Evolutionary conservation across 1,139 yeast species (phyloP).

Genomic region (Citeromyces hawaiiensis): DNA sequence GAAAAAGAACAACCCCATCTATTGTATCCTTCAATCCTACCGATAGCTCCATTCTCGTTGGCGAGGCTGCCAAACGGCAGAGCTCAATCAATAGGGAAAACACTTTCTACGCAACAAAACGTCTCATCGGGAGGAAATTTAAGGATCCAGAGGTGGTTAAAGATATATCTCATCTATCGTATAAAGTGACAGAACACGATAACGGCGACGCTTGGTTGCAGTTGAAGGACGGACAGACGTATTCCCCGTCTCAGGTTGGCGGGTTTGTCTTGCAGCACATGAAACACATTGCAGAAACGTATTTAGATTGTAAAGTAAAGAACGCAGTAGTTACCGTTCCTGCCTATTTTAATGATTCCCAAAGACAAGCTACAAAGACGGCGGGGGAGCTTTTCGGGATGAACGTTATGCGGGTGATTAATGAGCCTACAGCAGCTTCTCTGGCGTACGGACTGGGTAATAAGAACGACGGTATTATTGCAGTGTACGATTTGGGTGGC

Average conservation of each 20-base stretch:
- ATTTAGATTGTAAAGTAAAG: conserved; percentile 24
- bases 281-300: conserved; percentile 41
- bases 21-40: conserved; percentile 43
- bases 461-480: conserved; percentile 48
- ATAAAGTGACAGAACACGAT: conserved; percentile 32
- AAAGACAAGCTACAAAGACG: conserved; percentile 63
- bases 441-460: conserved; percentile 62
- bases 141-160: conserved; percentile 51
- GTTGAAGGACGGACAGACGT: conserved; percentile 10
- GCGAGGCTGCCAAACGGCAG: conserved; percentile 55
- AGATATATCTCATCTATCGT: conserved; percentile 43
- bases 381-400: conserved; percentile 59
- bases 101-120: conserved; percentile 64
- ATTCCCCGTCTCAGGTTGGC: conserved; percentile 47
- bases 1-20: conserved; percentile 62
- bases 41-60: conserved; percentile 33
- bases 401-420: conserved; percentile 55
- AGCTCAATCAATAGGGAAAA: conserved; percentile 51
- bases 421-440: conserved; percentile 79
- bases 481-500: conserved; percentile 75
- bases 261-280: conserved; percentile 37
- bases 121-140: conserved; percentile 58
- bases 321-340: conserved; percentile 74
- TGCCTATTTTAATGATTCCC: conserved; percentile 69
- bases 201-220: conserved; percentile 55